phyloP scores from a whole-genome alignment of 768 basidiomycete species.

The Macrolepiota dolichaula region DNA sequence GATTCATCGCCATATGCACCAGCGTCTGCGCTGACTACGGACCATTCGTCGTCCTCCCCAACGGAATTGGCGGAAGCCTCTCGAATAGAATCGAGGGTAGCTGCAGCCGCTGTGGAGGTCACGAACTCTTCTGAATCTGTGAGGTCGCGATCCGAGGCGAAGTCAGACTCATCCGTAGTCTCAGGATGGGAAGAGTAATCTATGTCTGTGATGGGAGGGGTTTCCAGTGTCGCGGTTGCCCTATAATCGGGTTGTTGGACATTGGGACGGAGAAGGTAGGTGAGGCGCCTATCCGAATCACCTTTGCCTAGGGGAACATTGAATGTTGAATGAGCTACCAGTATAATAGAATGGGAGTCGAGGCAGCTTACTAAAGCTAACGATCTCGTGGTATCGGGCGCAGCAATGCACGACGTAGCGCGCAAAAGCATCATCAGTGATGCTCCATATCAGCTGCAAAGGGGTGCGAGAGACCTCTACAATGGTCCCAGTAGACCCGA shows the following conservation, averaged over 20 bases:
- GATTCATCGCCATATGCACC: slow-evolving; percentile 17
- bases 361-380: slow-evolving; percentile 69
- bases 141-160: slow-evolving; percentile 44
- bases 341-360: neutral
- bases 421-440: slow-evolving; percentile 67
- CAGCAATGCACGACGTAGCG: slow-evolving; percentile 83
- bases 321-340: neutral
- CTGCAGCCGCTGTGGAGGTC: slow-evolving; percentile 27
- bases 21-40: slow-evolving; percentile 13
- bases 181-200: slow-evolving; percentile 51
- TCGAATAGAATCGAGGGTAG: slow-evolving; percentile 21
- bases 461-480: slow-evolving; percentile 67
- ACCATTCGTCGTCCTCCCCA: slow-evolving; percentile 16
- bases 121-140: slow-evolving; percentile 41
- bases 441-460: slow-evolving; percentile 70
- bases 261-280: slow-evolving; percentile 80
- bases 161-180: slow-evolving; percentile 46
- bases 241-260: slow-evolving; percentile 55
- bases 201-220: slow-evolving; percentile 71
- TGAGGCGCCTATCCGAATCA: slow-evolving; percentile 54
- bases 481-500: slow-evolving; percentile 53
- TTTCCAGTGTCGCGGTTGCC: slow-evolving; percentile 46
- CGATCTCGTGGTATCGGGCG: slow-evolving; percentile 73
- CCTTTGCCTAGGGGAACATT: slow-evolving; percentile 55
- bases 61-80: slow-evolving; percentile 15